Base-by-base conservation (phyloP, 2,329 filamentous ascomycete genomes). In the Lachnellula arida region DNA sequence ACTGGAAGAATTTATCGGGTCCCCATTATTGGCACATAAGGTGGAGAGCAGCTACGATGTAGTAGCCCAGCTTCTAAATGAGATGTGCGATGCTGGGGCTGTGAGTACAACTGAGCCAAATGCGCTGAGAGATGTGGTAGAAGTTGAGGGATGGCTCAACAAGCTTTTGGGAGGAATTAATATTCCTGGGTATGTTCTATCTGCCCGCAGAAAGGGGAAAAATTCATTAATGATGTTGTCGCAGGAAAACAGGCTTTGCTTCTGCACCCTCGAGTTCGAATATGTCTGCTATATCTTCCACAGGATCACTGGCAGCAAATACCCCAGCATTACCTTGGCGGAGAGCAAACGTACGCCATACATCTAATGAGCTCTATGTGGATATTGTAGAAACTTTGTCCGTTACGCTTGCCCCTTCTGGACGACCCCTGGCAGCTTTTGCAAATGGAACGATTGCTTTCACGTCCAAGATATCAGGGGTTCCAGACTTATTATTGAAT, bases 51-150 rank as follows among this genome's bases (percentile, higher is more conserved):
- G 85, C 72, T 97, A 97, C 74, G 90, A 97, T 82, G 87, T 97
- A 28, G 88, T 95, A 35, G 92, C 92, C 17, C 94, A 99, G 74
- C 76, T 99, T 25, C 79, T 97, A 57, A 90, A 86, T 59, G 94
- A 99, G 74, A 96, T 99, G 88, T 97, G 94, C 71, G 94, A 99
- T 77, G 90, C 86, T 42, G 94, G 94, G 15, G 81, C 86, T n/a
- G 81, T 97, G 37, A 88, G 82, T 67, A 96, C 91, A 55, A 97
- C 93, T 1, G 94, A 99, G 72, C 88, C 89, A 9, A 97, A 99
- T 76, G 90, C 92, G 19, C 75, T 99, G 67, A 82, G 91, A 66
- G 94, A 99, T 70, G 79, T 93, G 14, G 91, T 99, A 14, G 92
- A 97, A 70, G 90, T 95, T 15, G 91, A 96, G 60, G 91, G 89